Evolutionary conservation across 768 basidiomycete genomes (phyloP).

Genomic region (Boletus bicolor): DNA sequence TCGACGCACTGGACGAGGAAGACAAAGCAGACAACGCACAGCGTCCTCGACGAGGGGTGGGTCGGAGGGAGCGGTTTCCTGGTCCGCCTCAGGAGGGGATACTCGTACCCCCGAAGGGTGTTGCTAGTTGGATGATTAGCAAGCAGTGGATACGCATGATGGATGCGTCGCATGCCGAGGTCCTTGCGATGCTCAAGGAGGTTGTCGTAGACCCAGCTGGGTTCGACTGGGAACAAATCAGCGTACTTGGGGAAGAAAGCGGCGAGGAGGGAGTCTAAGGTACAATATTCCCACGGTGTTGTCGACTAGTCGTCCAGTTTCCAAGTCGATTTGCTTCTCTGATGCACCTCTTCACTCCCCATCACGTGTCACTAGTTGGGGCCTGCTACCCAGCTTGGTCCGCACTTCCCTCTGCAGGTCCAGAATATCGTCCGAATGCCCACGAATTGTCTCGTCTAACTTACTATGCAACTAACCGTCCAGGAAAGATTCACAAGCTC

Average conservation of each 20-base stretch:
- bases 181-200: slow-evolving; percentile 41
- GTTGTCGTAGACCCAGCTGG: slow-evolving; percentile 43
- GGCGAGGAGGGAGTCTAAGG: slow-evolving; percentile 39
- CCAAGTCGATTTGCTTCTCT: too few relatives aligned
- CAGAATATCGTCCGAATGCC: slow-evolving; percentile 75
- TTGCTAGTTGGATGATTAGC: slow-evolving; percentile 76
- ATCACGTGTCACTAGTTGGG: slow-evolving; percentile 79
- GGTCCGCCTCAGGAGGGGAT: slow-evolving; percentile 58
- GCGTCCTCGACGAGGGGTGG: slow-evolving; percentile 56
- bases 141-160: slow-evolving; percentile 53
- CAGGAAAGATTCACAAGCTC: slow-evolving; percentile 76
- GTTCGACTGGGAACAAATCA: slow-evolving; percentile 49
- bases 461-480: slow-evolving; percentile 82
- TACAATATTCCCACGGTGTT: slow-evolving; percentile 23
- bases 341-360: slow-evolving; percentile 79
- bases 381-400: slow-evolving; percentile 85
- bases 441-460: slow-evolving; percentile 84
- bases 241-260: slow-evolving; percentile 49
- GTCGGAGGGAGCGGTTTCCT: slow-evolving; percentile 50
- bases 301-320: too few relatives aligned
- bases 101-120: slow-evolving; percentile 58
- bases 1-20: slow-evolving; percentile 56
- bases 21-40: slow-evolving; percentile 42
- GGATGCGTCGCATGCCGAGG: slow-evolving; percentile 44
- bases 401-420: slow-evolving; percentile 67